These are phyloP conservation scores for Amanita exitialis DNA, from an alignment of 768 basidiomycete species.

Conservation along the genomic window DNA sequence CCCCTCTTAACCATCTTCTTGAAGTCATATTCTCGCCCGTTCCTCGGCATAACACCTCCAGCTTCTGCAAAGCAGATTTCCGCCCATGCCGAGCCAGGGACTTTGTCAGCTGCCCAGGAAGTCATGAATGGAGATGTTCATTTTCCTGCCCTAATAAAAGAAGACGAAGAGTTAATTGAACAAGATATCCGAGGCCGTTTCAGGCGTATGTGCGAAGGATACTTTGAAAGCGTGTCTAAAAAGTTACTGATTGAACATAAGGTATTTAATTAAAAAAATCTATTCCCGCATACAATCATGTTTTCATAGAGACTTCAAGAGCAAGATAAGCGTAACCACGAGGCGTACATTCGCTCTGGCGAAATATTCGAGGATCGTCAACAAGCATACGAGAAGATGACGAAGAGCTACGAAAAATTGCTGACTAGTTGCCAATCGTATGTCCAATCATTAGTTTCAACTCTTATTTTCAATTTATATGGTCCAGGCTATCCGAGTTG, in stretches of 20 bases:
- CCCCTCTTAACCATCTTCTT: slow-evolving; percentile 89
- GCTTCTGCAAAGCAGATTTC: slow-evolving; percentile 48
- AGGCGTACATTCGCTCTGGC: slow-evolving; percentile 97
- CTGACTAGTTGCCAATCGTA: slow-evolving; percentile 84
- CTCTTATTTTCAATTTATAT: slow-evolving; percentile 7
- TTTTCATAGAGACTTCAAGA: slow-evolving; percentile 78
- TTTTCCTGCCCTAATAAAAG: slow-evolving; percentile 32
- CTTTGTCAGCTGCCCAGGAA: slow-evolving; percentile 31
- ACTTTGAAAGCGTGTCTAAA: slow-evolving; percentile 87
- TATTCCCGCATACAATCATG: not conserved
- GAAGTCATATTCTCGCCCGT: slow-evolving; percentile 85
- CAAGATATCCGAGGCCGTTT: slow-evolving; percentile 82
- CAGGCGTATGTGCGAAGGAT: slow-evolving; percentile 87
- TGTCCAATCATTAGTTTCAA: slow-evolving; percentile 14
- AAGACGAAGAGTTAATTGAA: slow-evolving; percentile 73
- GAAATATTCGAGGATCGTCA: slow-evolving; percentile 99
- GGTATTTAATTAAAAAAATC: slow-evolving; percentile 24
- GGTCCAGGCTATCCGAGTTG: slow-evolving; percentile 79
- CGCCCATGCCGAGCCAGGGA: slow-evolving; percentile 43
- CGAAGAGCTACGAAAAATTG: slow-evolving; percentile 88
- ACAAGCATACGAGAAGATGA: slow-evolving; percentile 98
- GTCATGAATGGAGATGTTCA: slow-evolving; percentile 16
- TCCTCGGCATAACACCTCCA: slow-evolving; percentile 64
- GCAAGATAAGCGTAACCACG: slow-evolving; percentile 93
- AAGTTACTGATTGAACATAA: slow-evolving; percentile 89